phyloP scores from a whole-genome alignment of 495 filamentous ascomycete genomes.

The Penicillium canescens region DNA sequence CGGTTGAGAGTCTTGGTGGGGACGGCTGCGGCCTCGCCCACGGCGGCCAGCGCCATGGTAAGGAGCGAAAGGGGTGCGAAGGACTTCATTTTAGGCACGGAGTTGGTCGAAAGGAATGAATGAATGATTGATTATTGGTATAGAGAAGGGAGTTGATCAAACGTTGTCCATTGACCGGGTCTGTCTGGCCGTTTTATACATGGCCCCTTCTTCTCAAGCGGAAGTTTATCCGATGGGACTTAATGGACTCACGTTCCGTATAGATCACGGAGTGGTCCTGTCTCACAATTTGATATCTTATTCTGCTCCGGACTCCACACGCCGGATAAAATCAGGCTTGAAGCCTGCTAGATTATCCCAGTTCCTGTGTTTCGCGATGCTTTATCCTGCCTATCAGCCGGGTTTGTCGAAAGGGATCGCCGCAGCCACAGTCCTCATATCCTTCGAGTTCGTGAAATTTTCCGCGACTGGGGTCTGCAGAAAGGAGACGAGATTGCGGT shows the following conservation, averaged over 20 bases:
- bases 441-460: constrained; percentile 3
- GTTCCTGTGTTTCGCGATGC: too few species aligned
- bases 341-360: neutral
- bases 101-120: neutral
- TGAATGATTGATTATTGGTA: neutral
- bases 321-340: constrained; percentile 6
- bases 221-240: neutral
- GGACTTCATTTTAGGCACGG: constrained; percentile 35
- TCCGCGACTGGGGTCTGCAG: constrained; percentile 15
- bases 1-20: constrained; percentile 42
- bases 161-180: neutral
- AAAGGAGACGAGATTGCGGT: neutral
- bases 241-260: constrained; percentile 13
- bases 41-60: constrained; percentile 28
- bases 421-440: neutral
- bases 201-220: neutral
- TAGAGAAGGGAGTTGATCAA: neutral
- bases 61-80: constrained; percentile 26
- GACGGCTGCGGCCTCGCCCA: constrained; percentile 32
- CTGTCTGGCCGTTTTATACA: constrained; percentile 9
- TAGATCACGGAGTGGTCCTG: constrained; percentile 23
- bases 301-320: constrained; percentile 11
- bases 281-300: constrained; percentile 15
- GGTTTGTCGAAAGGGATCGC: neutral
- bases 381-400: neutral